Percentiles rank a stretch among this genome's conserved stretches.
phyloP scores from a whole-genome alignment of 2,329 filamentous ascomycete species.

The Thelonectria blattea region DNA sequence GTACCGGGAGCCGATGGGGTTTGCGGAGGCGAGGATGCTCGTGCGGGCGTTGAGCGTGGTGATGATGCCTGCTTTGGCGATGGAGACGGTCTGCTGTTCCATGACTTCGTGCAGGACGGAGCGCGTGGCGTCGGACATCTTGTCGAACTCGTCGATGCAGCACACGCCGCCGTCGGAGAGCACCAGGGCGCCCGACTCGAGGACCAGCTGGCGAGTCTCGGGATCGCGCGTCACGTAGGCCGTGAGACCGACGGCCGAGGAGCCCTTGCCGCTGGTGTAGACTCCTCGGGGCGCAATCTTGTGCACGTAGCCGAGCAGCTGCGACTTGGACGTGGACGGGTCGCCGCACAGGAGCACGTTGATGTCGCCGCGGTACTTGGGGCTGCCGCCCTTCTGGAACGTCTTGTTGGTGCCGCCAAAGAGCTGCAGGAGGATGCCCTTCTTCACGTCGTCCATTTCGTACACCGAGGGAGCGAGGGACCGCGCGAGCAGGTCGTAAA shows the following conservation, averaged over 20 bases:
- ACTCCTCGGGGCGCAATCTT: constrained; percentile 92
- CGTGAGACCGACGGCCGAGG: constrained; percentile 80
- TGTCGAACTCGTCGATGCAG: constrained; percentile 86
- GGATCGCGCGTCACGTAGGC: constrained; percentile 83
- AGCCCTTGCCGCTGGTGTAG: constrained; percentile 82
- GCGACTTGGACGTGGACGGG: constrained; percentile 94
- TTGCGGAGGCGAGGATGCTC: constrained; percentile 94
- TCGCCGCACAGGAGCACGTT: constrained; percentile 97
- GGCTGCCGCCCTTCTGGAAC: constrained; percentile 94
- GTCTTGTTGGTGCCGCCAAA: constrained; percentile 98
- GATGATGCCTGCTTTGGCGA: constrained; percentile 91
- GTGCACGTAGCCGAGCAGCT: constrained; percentile 92
- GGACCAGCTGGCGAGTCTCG: constrained; percentile 78
- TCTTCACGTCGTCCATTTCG: constrained; percentile 98
- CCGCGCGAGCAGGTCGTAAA: constrained; percentile 90
- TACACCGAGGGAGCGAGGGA: constrained; percentile 95
- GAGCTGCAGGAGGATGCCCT: constrained; percentile 93
- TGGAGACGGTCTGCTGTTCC: constrained; percentile 86
- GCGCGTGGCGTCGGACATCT: constrained; percentile 80
- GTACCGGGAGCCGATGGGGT: constrained; percentile 97
- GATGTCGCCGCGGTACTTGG: constrained; percentile 95
- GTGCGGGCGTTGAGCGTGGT: constrained; percentile 96
- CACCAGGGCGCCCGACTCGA: constrained; percentile 80
- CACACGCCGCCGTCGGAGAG: constrained; percentile 83
- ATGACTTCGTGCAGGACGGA: constrained; percentile 88